Conservation (phyloP, 805 yeast genomes). For the Saccharomyces paradoxus region DNA sequence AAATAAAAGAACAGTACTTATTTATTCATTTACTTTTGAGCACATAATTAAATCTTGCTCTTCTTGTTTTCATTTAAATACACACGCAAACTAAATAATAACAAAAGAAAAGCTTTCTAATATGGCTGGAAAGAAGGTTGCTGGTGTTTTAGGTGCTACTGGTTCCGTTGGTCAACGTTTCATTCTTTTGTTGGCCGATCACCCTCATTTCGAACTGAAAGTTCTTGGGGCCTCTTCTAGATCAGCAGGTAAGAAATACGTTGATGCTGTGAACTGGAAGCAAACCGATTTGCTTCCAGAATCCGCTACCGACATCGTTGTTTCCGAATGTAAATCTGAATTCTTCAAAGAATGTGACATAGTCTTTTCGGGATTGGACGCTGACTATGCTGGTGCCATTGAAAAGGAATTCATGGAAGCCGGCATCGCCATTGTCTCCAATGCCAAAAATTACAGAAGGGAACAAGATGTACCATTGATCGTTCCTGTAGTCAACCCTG, state of each 20-base stretch:
- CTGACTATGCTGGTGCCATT: slow-evolving; percentile 87
- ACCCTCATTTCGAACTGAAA: slow-evolving; percentile 80
- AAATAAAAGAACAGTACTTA: neutral
- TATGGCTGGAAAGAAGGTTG: slow-evolving; percentile 34
- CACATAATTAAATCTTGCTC: neutral
- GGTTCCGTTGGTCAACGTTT: slow-evolving; percentile 97
- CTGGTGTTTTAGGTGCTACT: slow-evolving; percentile 95
- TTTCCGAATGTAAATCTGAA: slow-evolving; percentile 69
- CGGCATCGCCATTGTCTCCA: slow-evolving; percentile 81
- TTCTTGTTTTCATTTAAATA: neutral
- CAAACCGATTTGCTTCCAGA: slow-evolving; percentile 80
- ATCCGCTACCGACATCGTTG: slow-evolving; percentile 50
- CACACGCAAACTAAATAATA: neutral
- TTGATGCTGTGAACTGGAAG: slow-evolving; percentile 87
- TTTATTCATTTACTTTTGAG: neutral
- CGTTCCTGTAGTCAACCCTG: slow-evolving; percentile 92
- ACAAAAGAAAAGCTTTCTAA: neutral
- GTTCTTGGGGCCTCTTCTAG: slow-evolving; percentile 89
- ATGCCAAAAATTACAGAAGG: slow-evolving; percentile 94
- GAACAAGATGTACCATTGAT: slow-evolving; percentile 79
- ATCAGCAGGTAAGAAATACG: slow-evolving; percentile 84
- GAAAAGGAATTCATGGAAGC: slow-evolving; percentile 76
- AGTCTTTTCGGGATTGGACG: slow-evolving; percentile 90
- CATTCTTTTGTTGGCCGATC: slow-evolving; percentile 71
- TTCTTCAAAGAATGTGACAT: slow-evolving; percentile 84